Percentiles rank a stretch among this genome's conserved stretches.
Evolutionary conservation across 768 basidiomycete species (phyloP).

Genomic region (Agrocybe chaxingu): DNA sequence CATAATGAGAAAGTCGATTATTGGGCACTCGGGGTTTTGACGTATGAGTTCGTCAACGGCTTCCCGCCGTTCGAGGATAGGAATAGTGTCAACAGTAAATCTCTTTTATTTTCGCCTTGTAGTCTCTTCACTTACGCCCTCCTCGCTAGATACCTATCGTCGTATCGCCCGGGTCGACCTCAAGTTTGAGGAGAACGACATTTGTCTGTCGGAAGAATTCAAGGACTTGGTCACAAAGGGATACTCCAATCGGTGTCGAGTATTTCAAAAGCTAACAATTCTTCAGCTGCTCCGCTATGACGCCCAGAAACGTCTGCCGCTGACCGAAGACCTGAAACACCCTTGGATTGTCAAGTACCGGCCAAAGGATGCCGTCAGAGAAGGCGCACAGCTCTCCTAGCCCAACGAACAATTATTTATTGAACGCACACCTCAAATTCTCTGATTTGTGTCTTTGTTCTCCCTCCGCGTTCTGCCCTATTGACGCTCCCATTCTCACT

Average conservation of each 20-base stretch:
- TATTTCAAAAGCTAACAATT: background rate
- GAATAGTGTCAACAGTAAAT: conserved; percentile 68
- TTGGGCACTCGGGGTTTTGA: conserved; percentile 96
- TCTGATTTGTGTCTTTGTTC: background rate
- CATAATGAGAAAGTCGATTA: conserved; percentile 90
- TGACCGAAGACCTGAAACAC: conserved; percentile 72
- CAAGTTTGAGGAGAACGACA: conserved; percentile 34
- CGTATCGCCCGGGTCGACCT: conserved; percentile 89
- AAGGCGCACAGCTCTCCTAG: conserved; percentile 14
- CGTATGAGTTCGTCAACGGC: conserved; percentile 91
- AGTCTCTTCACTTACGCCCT: background rate
- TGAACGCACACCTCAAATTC: background rate
- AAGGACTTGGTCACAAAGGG: conserved; percentile 65
- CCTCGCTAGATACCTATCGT: conserved; percentile 73
- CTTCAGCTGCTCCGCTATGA: conserved; percentile 79
- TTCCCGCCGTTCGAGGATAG: conserved; percentile 81
- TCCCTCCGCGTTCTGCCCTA: background rate
- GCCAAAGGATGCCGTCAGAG: conserved; percentile 37
- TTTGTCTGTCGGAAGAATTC: conserved; percentile 63
- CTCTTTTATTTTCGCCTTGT: background rate
- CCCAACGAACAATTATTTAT: too few relatives aligned
- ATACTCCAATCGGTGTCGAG: conserved; percentile 5
- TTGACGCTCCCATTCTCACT: background rate
- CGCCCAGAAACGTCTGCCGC: conserved; percentile 71
- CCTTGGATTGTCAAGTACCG: conserved; percentile 83